These are phyloP conservation scores for Xanthoconium separans DNA, from an alignment of 1,284 basidiomycete genomes.

Conservation along the genomic window DNA sequence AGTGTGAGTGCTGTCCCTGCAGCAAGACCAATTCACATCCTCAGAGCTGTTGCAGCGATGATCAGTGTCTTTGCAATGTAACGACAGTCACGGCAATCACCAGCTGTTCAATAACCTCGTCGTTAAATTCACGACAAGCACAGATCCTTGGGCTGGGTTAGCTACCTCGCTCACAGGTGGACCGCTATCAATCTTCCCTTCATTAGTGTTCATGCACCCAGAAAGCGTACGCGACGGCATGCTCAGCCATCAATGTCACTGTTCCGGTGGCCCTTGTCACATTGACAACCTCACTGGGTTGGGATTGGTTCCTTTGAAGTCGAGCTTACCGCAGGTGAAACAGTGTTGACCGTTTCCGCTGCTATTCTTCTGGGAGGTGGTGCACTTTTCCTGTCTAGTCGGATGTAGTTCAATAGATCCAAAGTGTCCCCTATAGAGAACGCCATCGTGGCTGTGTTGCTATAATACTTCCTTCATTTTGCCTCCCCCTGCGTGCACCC, in stretches of 20 bases:
- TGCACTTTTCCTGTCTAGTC: slow-evolving; percentile 41
- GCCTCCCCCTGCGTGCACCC: background rate
- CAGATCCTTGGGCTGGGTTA: slow-evolving; percentile 56
- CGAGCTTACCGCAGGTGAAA: slow-evolving; percentile 41
- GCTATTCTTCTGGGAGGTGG: slow-evolving; percentile 46
- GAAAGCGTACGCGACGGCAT: slow-evolving; percentile 51
- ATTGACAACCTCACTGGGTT: slow-evolving; percentile 47
- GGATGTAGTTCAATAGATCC: too few species aligned
- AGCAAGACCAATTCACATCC: background rate
- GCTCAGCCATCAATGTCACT: slow-evolving; percentile 38
- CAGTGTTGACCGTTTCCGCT: slow-evolving; percentile 46
- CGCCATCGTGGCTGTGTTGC: background rate
- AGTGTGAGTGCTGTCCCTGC: slow-evolving; percentile 29
- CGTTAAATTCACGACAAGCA: slow-evolving; percentile 43
- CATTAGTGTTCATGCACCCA: background rate
- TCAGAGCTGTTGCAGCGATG: slow-evolving; percentile 33
- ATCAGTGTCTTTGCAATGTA: slow-evolving; percentile 52
- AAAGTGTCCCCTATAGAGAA: too few species aligned
- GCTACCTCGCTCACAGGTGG: slow-evolving; percentile 51
- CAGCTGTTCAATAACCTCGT: slow-evolving; percentile 55
- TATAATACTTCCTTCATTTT: background rate
- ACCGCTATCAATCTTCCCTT: slow-evolving; percentile 7
- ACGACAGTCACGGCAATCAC: slow-evolving; percentile 41
- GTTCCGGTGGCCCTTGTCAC: slow-evolving; percentile 38
- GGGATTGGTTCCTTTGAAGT: slow-evolving; percentile 60